Evolutionary conservation across 2,329 filamentous ascomycete species (phyloP).

Genomic region (Phaeosphaeriaceae sp.): DNA sequence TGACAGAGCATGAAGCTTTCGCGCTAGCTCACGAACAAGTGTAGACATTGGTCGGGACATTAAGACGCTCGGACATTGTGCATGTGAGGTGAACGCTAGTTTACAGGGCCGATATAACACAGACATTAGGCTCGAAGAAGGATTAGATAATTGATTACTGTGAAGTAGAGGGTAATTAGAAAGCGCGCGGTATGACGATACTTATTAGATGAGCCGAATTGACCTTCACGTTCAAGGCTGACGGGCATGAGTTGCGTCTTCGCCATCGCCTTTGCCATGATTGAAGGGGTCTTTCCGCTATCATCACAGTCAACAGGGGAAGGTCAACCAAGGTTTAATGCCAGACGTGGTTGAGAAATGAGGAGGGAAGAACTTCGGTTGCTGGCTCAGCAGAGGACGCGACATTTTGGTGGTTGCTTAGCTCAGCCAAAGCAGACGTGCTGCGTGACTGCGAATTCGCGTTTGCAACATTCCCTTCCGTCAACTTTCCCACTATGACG

Average conservation of each 20-base stretch:
- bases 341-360: background rate
- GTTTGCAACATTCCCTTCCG: background rate
- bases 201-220: background rate
- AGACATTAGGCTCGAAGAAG: background rate
- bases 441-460: slow-evolving; percentile 1
- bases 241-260: no score
- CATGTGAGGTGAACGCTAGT: background rate
- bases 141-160: background rate
- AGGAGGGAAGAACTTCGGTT: background rate
- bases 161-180: background rate
- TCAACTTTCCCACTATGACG: slow-evolving; percentile 13
- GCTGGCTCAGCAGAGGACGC: background rate
- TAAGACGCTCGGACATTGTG: background rate
- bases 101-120: background rate
- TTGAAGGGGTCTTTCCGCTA: no score
- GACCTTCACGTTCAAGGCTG: no score
- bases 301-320: background rate
- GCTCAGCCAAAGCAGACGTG: background rate
- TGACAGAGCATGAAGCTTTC: slow-evolving; percentile 8
- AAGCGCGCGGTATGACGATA: background rate
- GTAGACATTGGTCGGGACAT: background rate
- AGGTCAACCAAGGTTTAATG: background rate
- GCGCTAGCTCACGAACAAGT: slow-evolving; percentile 1
- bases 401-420: background rate
- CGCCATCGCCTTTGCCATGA: no score